Conservation (phyloP, 805 yeast species). For the Sugiyamaella smithiae region DNA sequence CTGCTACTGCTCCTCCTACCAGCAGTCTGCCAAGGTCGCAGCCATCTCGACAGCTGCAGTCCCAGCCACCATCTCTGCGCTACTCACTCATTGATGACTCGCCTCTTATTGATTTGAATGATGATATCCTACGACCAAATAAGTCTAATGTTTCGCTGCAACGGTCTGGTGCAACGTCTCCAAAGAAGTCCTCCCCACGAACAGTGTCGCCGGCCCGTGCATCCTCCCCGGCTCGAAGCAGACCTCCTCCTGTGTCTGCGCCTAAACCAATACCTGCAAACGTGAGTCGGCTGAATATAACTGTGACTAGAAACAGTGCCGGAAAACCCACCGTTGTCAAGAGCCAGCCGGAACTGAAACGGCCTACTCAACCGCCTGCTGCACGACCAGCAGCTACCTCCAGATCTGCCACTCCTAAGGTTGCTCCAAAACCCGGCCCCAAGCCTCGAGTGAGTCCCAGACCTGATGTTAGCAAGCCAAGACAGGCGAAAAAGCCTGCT, state of each 20-base stretch:
- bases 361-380: background rate
- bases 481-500: slow-evolving; percentile 3
- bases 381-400: slow-evolving; percentile 5
- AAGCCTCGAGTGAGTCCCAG: slow-evolving; percentile 5
- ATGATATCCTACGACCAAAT: background rate
- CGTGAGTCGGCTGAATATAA: background rate
- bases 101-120: slow-evolving; percentile 11
- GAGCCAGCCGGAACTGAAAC: background rate
- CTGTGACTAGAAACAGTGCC: background rate
- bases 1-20: background rate
- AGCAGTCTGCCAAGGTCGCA: background rate
- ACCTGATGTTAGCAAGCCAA: slow-evolving; percentile 2
- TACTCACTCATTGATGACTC: slow-evolving; percentile 10
- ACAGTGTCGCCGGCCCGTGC: background rate
- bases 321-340: slow-evolving; percentile 1
- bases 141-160: background rate
- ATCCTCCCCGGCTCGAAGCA: background rate
- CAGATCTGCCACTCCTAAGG: background rate
- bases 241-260: background rate
- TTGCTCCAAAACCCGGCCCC: slow-evolving; percentile 5
- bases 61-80: slow-evolving; percentile 4
- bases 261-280: slow-evolving; percentile 2
- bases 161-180: background rate
- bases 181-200: background rate
- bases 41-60: background rate